A percentile compares a stretch with the other conserved stretches of the same genome.
These are phyloP conservation scores for Hemisphaericaspora xylanilytica DNA, from an alignment of 1,139 yeast genomes.

Conservation along the genomic window DNA sequence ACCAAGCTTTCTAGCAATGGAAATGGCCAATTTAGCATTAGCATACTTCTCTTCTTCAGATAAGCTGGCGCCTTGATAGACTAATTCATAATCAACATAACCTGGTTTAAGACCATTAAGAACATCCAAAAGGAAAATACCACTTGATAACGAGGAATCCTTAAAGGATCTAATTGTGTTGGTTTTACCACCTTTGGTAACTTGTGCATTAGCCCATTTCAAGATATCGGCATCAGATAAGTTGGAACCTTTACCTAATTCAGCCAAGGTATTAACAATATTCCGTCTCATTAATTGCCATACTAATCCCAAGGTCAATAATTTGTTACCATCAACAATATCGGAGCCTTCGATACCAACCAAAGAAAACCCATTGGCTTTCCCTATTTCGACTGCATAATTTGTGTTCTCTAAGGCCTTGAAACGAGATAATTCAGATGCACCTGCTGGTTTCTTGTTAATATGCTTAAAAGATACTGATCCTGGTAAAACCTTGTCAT, in stretches of 20 bases:
- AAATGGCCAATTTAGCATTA: slow-evolving; percentile 93
- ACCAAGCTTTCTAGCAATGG: slow-evolving; percentile 96
- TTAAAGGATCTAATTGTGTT: slow-evolving; percentile 75
- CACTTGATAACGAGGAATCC: slow-evolving; percentile 73
- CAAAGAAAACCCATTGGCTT: slow-evolving; percentile 83
- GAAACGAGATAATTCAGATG: slow-evolving; percentile 76
- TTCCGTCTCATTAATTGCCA: slow-evolving; percentile 99
- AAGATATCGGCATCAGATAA: slow-evolving; percentile 77
- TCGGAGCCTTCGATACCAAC: slow-evolving; percentile 99
- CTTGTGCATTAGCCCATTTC: slow-evolving; percentile 91
- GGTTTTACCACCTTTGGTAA: slow-evolving; percentile 75
- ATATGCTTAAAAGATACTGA: slow-evolving; percentile 77
- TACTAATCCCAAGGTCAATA: slow-evolving; percentile 89
- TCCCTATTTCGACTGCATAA: slow-evolving; percentile 95
- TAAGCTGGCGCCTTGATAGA: slow-evolving; percentile 62
- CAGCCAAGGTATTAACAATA: slow-evolving; percentile 77
- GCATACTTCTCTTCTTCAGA: slow-evolving; percentile 83
- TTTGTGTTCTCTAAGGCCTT: slow-evolving; percentile 95
- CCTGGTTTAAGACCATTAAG: slow-evolving; percentile 95
- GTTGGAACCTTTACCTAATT: slow-evolving; percentile 65
- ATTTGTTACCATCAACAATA: slow-evolving; percentile 88
- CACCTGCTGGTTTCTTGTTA: slow-evolving; percentile 75
- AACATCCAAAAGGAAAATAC: slow-evolving; percentile 82
- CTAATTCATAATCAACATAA: slow-evolving; percentile 92
- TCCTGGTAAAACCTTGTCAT: slow-evolving; percentile 94